These are phyloP conservation scores for Xylariales sp. DNA, from an alignment of 2,329 filamentous ascomycete species.

Conservation along the genomic window DNA sequence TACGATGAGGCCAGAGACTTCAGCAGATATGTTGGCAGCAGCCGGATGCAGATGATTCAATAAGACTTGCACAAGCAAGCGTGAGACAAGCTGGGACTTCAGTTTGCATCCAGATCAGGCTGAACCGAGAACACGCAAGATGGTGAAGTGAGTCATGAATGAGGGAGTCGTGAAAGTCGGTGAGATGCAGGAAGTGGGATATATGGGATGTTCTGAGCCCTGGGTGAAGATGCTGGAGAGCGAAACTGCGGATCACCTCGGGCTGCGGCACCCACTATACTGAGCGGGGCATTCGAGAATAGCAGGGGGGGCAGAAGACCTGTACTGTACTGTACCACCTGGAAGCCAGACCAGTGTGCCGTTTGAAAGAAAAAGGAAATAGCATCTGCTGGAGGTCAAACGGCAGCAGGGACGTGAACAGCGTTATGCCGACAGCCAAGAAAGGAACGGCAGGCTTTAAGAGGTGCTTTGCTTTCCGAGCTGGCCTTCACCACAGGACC, in stretches of 20 bases:
- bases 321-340: too few species aligned
- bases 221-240: conserved; percentile 14
- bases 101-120: conserved; percentile 16
- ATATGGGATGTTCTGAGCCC: conserved; percentile 32
- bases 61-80: conserved; percentile 22
- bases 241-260: conserved; percentile 24
- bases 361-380: too few species aligned
- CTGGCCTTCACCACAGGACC: conserved; percentile 9
- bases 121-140: conserved; percentile 23
- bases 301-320: conserved; percentile 15
- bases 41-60: conserved; percentile 13
- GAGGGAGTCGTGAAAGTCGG: conserved; percentile 31
- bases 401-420: too few species aligned
- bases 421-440: too few species aligned
- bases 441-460: too few species aligned
- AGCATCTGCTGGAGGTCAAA: too few species aligned
- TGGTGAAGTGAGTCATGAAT: conserved; percentile 33
- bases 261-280: conserved; percentile 17
- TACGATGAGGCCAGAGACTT: too few species aligned
- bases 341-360: too few species aligned
- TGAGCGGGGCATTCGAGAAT: conserved; percentile 17
- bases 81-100: conserved; percentile 13
- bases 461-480: conserved; percentile 1
- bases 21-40: too few species aligned
- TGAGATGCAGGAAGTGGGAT: conserved; percentile 33